phyloP scores from a whole-genome alignment of 208 protist genomes.

The Perkinsela sp. region DNA sequence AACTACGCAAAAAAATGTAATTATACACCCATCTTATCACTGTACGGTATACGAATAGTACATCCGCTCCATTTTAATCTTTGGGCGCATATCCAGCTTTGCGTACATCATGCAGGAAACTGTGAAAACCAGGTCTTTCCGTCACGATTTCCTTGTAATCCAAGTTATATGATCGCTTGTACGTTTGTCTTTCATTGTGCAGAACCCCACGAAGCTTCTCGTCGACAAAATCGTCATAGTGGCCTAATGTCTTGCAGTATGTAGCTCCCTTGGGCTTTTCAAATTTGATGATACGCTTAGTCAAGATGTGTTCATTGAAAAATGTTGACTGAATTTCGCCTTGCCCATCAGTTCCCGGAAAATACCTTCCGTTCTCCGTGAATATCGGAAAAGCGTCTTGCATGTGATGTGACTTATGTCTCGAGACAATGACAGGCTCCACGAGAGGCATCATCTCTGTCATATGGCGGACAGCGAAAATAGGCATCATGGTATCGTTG shows the following conservation, averaged over 20 bases:
- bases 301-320: background rate
- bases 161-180: background rate
- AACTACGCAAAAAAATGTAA: too few species aligned
- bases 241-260: background rate
- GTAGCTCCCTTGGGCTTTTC: background rate
- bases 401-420: background rate
- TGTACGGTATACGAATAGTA: too few species aligned
- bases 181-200: background rate
- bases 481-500: background rate
- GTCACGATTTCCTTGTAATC: conserved; percentile 1
- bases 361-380: background rate
- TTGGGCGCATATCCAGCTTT: background rate
- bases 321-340: background rate
- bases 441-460: background rate
- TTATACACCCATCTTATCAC: too few species aligned
- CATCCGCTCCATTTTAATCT: too few species aligned
- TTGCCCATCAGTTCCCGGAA: background rate
- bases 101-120: background rate
- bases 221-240: background rate
- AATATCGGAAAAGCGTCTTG: background rate
- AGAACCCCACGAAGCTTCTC: background rate
- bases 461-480: background rate
- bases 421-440: background rate
- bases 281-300: background rate
- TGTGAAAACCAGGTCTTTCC: background rate